Base-by-base conservation (phyloP, 352 stramenopile genomes). In the Phytophthora idaei region DNA sequence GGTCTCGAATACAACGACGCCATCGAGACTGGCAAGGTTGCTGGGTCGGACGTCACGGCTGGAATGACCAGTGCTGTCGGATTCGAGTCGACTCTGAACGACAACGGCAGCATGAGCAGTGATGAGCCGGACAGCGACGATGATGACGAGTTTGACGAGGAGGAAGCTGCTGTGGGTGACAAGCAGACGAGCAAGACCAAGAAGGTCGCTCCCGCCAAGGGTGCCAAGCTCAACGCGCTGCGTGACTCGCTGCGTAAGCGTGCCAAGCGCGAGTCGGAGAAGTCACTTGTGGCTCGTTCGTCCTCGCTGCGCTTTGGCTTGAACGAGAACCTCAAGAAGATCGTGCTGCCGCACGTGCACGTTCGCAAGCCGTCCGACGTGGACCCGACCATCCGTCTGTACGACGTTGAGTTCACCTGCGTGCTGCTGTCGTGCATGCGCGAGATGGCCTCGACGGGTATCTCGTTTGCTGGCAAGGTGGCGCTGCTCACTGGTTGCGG, bases 401-500 rank as follows among this genome's bases (percentile, higher is more conserved):
- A 92, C 53, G 87, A 97, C 61, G 85, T 92, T 10, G 81, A 92
- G 62, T 80, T 85, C 37, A 95, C 90, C n/a, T 90, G 86, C 44
- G 72, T 85, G 71, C 66, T 95, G 45, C 74, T 96, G 27, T 79
- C 81, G 29, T 91, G 83, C 66, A 93, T 97, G 87, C 83, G 83
- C 28, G 88, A 95, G 56, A 94, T 96, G 80, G 90, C 90, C 2
- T 85, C 84, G 6, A 81, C 78, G 15, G 90, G 90, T 57, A 83
- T 94, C 25, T 94, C 83, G n/a, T 97, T 97, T 61, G 80, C 60
- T 10, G 87, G 85, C 42, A 95, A 96, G 74, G 84, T 94, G 5
- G 90, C 88, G 11, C 61, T 97, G 15, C 69, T 96, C 45, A 97
- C 90, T 11, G 88, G 90, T 53, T 95, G 87, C 57, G 90, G 90